Evolutionary conservation across 441 rosid species (phyloP).

Genomic region (California macrophylla): DNA sequence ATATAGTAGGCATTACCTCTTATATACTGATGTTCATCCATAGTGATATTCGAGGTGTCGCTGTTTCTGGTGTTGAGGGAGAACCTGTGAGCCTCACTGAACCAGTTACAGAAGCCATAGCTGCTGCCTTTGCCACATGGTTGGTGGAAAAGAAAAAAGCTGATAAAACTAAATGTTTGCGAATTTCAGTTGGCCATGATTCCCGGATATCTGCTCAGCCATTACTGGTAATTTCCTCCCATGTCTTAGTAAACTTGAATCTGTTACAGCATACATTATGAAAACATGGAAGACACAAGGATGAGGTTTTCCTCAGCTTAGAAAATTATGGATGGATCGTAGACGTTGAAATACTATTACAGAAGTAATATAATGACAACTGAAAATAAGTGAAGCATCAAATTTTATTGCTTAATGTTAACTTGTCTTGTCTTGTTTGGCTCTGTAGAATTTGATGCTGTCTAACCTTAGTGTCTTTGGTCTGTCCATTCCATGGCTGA

Average conservation of each 20-base stretch:
- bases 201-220: conserved; percentile 82
- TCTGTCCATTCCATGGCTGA: not conserved
- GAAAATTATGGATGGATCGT: not conserved
- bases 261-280: not conserved
- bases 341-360: not conserved
- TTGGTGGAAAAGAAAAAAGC: conserved; percentile 55
- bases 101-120: conserved; percentile 81
- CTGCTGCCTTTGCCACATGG: conserved; percentile 89
- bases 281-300: not conserved
- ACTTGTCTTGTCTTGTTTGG: conserved; percentile 4
- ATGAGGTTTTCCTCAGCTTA: not conserved
- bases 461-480: not conserved
- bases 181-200: conserved; percentile 84
- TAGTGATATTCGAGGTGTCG: conserved; percentile 94
- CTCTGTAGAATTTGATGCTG: not conserved
- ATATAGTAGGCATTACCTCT: not conserved
- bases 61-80: conserved; percentile 86
- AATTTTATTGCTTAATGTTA: not conserved
- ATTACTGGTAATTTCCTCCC: conserved; percentile 43
- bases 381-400: not conserved
- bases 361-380: not conserved
- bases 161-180: conserved; percentile 33
- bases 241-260: not conserved
- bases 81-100: conserved; percentile 77
- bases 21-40: conserved; percentile 1